A percentile compares a stretch with the other conserved stretches of the same genome.
phyloP scores from a whole-genome alignment of 257 asterid species.

The Penstemon newberryi region DNA sequence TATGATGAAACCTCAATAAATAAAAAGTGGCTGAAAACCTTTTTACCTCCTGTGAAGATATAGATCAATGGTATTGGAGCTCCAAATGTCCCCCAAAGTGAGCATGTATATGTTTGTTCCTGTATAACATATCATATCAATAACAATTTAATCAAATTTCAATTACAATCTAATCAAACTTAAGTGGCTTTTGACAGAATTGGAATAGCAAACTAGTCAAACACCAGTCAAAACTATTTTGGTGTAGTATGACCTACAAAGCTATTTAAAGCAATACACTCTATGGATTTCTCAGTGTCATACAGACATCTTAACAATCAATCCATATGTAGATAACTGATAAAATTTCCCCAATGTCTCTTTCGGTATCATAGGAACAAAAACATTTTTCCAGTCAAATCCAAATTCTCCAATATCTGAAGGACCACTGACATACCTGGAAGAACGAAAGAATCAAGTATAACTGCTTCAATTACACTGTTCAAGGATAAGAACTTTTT shows the following conservation, averaged over 20 bases:
- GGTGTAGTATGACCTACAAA: conserved; percentile 5
- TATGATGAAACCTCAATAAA: neutral
- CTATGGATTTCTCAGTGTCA: neutral
- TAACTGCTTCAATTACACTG: conserved; percentile 89
- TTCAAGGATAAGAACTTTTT: conserved; percentile 70
- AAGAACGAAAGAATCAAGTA: conserved; percentile 66
- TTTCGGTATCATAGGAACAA: neutral
- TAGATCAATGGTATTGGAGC: conserved; percentile 87
- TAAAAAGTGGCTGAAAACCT: neutral
- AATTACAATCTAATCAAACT: neutral
- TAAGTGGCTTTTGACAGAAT: neutral
- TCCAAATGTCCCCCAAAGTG: conserved; percentile 88
- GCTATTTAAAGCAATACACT: neutral
- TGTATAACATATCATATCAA: conserved; percentile 32
- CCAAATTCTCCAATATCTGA: conserved; percentile 13
- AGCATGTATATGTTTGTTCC: conserved; percentile 83
- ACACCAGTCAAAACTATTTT: neutral
- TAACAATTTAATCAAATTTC: conserved; percentile 12
- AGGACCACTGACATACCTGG: conserved; percentile 59
- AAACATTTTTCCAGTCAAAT: neutral
- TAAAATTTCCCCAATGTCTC: neutral
- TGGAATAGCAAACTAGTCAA: conserved; percentile 16
- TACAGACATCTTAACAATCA: neutral
- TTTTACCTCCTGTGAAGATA: conserved; percentile 88
- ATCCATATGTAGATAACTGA: conserved; percentile 7